These are phyloP conservation scores for Schoenoplectus tabernaemontani DNA, from an alignment of 202 grass and related monocot genomes.

Conservation along the genomic window DNA sequence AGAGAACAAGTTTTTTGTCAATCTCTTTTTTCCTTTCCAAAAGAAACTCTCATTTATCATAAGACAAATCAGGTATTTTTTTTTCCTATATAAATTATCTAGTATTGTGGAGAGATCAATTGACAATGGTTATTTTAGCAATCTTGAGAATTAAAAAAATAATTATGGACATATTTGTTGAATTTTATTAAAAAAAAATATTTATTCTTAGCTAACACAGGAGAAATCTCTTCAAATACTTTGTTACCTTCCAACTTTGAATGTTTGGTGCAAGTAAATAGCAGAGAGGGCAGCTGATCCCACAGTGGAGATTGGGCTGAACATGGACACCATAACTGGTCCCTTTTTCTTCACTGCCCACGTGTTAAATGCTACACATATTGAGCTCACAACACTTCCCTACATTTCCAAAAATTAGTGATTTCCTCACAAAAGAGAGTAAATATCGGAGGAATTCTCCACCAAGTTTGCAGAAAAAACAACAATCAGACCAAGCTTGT, in stretches of 20 bases:
- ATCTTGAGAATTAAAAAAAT: too few relatives aligned
- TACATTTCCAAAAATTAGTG: conserved; percentile 23
- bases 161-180: too few relatives aligned
- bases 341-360: conserved; percentile 74
- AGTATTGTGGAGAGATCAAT: too few relatives aligned
- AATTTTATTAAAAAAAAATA: too few relatives aligned
- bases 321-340: conserved; percentile 62
- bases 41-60: too few relatives aligned
- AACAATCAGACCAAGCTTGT: background rate
- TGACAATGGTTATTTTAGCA: too few relatives aligned
- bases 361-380: conserved; percentile 56
- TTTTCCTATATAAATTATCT: too few relatives aligned
- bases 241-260: conserved; percentile 48
- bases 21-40: background rate
- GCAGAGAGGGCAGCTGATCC: conserved; percentile 57
- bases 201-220: background rate
- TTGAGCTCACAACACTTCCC: conserved; percentile 48
- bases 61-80: too few relatives aligned
- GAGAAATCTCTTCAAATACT: background rate
- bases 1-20: background rate
- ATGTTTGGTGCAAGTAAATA: conserved; percentile 37
- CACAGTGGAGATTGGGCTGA: conserved; percentile 55
- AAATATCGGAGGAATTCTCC: background rate
- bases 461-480: background rate
- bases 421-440: background rate